Evolutionary conservation across 805 yeast genomes (phyloP), one percentile per base, ranked within the genome.

Genomic region (Teunomyces barrocoloradensis): DNA sequence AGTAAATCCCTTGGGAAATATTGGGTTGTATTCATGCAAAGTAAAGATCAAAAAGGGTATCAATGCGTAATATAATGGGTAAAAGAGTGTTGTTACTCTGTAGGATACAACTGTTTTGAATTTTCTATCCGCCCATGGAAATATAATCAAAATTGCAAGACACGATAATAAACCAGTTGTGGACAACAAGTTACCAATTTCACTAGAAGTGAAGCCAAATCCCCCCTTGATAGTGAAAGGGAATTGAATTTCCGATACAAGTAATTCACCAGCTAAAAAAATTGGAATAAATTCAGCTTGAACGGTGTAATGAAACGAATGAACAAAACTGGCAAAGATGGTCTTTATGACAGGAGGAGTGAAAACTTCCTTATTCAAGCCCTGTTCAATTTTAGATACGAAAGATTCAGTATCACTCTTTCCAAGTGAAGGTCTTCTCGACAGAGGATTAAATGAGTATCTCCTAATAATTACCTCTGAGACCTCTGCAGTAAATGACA

Each of bases 241-340:
- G 53, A 81, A 79, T 39, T 63, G 54, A 11, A 75, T 66, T 11
- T 53, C 44, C 5, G 61, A 60, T 2, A 48, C 48, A 17, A 52
- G 46, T 13, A 60, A 53, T 9, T 57, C 52, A 5, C 66, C 60
- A 2, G 84, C 81, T 12, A 81, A 64, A 46, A 75, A 75, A 3
- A 82, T 74, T 0, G 87, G 86, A 37, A 81, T 56, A 45, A 82
- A 77, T 58, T 81, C 85, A 29, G 75, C 73, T 56, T 66, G 78
- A 4, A 78, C 80, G 12, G 77, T 64, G 10, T 66, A 57, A 56
- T 78, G 82, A 42, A 79, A 68, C n/a, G 80, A 66, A 53, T 74
- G 58, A 20, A 71, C 56, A 44, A 78, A 73, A 55, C 74, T 59
- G 60, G 74, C 48, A 60, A 59, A 20, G 44, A 70, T 64, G 6